phyloP scores from a whole-genome alignment of 2,329 filamentous ascomycete species.

The Trichoderma citrinoviride region DNA sequence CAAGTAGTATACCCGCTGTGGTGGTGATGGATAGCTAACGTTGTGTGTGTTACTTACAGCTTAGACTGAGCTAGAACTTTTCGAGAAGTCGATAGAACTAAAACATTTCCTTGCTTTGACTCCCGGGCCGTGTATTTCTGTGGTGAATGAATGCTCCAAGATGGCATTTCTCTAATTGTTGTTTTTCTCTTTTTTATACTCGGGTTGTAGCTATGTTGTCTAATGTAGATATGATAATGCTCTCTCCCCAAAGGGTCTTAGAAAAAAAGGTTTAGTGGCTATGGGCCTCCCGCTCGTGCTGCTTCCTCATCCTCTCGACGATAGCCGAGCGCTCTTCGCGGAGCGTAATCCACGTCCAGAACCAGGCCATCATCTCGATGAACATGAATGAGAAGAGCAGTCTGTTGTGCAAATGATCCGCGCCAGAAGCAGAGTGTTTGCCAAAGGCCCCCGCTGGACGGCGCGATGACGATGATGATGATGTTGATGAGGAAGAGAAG shows the following conservation, averaged over 20 bases:
- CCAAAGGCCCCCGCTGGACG: conserved; percentile 29
- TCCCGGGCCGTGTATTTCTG: no score
- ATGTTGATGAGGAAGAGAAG: conserved; percentile 37
- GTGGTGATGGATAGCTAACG: conserved; percentile 19
- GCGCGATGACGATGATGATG: conserved; percentile 27
- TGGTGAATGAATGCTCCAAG: not conserved
- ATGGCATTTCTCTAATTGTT: not conserved
- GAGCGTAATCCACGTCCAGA: conserved; percentile 76
- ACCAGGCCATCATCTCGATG: conserved; percentile 79
- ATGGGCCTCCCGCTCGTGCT: conserved; percentile 21
- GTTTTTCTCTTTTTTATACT: not conserved
- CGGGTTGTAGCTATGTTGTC: no score
- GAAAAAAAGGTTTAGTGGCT: not conserved
- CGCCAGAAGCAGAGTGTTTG: conserved; percentile 45
- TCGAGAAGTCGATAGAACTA: not conserved
- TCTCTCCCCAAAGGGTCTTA: no score
- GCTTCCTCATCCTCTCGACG: conserved; percentile 38
- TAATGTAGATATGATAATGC: no score
- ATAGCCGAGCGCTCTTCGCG: conserved; percentile 59
- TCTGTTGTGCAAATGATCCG: conserved; percentile 75
- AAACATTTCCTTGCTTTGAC: not conserved
- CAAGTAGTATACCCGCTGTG: conserved; percentile 19
- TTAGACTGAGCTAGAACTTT: conserved; percentile 20
- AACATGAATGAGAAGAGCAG: conserved; percentile 83
- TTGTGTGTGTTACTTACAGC: conserved; percentile 11